Conservation (phyloP, 768 basidiomycete genomes). For the Tremella mesenterica region DNA sequence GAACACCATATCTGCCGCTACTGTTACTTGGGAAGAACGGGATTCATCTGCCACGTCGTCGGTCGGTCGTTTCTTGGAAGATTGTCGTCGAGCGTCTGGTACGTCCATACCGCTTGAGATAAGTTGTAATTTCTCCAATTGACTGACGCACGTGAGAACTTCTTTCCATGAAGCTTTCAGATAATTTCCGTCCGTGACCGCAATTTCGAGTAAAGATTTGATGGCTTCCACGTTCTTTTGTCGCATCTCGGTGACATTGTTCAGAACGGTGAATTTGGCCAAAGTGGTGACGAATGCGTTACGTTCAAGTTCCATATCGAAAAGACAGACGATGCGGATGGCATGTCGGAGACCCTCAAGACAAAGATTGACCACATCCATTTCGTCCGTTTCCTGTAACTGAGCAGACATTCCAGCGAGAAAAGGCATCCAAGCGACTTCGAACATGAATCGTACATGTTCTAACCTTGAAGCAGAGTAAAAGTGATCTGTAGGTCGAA, state of each 20-base stretch:
- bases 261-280: slow-evolving; percentile 92
- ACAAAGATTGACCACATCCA: slow-evolving; percentile 82
- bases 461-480: slow-evolving; percentile 94
- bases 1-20: slow-evolving; percentile 99
- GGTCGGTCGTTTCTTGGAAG: slow-evolving; percentile 45
- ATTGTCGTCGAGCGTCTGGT: slow-evolving; percentile 55
- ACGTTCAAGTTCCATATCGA: slow-evolving; percentile 93
- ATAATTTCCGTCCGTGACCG: slow-evolving; percentile 92
- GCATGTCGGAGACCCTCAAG: slow-evolving; percentile 93
- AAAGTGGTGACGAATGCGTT: slow-evolving; percentile 97
- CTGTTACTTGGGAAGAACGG: slow-evolving; percentile 93
- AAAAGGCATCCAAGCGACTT: slow-evolving; percentile 98
- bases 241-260: slow-evolving; percentile 97
- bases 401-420: slow-evolving; percentile 90
- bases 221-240: slow-evolving; percentile 99
- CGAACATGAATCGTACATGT: slow-evolving; percentile 97
- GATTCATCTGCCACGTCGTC: slow-evolving; percentile 96
- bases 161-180: slow-evolving; percentile 95
- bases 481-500: slow-evolving; percentile 72
- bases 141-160: slow-evolving; percentile 91
- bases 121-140: slow-evolving; percentile 96
- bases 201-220: slow-evolving; percentile 85
- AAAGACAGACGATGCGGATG: slow-evolving; percentile 93
- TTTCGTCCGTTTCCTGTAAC: slow-evolving; percentile 87
- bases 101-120: slow-evolving; percentile 85